phyloP scores from a whole-genome alignment of 2,329 filamentous ascomycete genomes.

The Sarocladium kiliense region DNA sequence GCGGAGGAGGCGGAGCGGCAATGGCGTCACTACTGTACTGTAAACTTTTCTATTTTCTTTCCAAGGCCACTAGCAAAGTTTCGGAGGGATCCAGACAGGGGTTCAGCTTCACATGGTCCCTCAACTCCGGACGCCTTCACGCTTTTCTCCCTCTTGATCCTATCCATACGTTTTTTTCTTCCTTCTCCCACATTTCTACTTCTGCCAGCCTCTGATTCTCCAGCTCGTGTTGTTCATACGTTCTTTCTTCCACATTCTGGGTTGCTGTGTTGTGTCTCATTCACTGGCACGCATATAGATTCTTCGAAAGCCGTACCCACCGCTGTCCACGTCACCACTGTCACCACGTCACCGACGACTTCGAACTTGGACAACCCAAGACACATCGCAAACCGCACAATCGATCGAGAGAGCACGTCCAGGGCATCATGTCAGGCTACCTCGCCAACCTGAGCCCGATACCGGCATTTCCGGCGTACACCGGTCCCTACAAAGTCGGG shows the following conservation, averaged over 20 bases:
- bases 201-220: background rate
- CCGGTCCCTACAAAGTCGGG: conserved; percentile 73
- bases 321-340: background rate
- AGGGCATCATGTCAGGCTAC: conserved; percentile 20
- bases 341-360: background rate
- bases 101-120: background rate
- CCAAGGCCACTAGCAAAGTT: background rate
- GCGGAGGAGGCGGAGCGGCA: background rate
- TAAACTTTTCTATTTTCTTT: background rate
- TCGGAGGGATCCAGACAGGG: background rate
- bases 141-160: background rate
- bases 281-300: background rate
- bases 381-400: background rate
- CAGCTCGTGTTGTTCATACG: background rate
- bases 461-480: conserved; percentile 68
- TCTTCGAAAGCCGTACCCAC: background rate
- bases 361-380: background rate
- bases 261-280: background rate
- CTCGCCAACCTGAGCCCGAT: conserved; percentile 60
- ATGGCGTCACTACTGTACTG: background rate
- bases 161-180: background rate
- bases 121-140: background rate
- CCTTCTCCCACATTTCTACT: background rate
- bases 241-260: background rate
- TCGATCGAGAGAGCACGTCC: background rate